Conservation (phyloP, 352 stramenopile species). For the Globisporangium radiosum region DNA sequence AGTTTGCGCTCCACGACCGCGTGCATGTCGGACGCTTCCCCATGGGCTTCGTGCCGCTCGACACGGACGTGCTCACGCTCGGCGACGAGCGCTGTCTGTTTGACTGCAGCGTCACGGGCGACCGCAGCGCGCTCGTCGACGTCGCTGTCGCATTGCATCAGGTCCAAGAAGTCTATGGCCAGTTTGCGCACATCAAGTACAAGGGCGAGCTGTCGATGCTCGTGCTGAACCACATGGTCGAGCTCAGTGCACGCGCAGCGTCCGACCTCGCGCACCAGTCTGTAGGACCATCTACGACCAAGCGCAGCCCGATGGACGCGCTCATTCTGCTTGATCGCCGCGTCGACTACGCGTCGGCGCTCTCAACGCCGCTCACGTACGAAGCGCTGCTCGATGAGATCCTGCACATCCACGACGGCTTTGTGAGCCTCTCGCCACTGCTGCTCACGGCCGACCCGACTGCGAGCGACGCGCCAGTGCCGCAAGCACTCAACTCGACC, state of each 20-base stretch:
- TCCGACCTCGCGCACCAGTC: slow-evolving; percentile 11
- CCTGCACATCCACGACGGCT: slow-evolving; percentile 54
- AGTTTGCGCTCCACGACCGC: slow-evolving; percentile 22
- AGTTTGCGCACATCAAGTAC: slow-evolving; percentile 68
- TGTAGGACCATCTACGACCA: background rate
- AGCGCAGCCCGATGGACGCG: slow-evolving; percentile 34
- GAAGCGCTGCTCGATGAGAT: slow-evolving; percentile 65
- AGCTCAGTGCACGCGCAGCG: slow-evolving; percentile 19
- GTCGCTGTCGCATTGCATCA: slow-evolving; percentile 38
- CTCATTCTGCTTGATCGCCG: slow-evolving; percentile 65
- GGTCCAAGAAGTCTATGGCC: slow-evolving; percentile 49
- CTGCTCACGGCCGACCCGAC: slow-evolving; percentile 34
- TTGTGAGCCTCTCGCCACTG: slow-evolving; percentile 29
- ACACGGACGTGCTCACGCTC: slow-evolving; percentile 53
- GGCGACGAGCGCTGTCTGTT: slow-evolving; percentile 45
- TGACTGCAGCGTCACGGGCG: slow-evolving; percentile 37
- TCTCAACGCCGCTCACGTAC: slow-evolving; percentile 67
- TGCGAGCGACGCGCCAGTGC: slow-evolving; percentile 11
- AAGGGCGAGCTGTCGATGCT: slow-evolving; percentile 70
- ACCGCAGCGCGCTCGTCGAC: slow-evolving; percentile 45
- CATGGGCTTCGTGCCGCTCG: slow-evolving; percentile 55
- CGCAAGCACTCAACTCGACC: slow-evolving; percentile 49
- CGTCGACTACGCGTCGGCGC: slow-evolving; percentile 59
- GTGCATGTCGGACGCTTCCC: slow-evolving; percentile 36
- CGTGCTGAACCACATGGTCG: slow-evolving; percentile 59